phyloP scores from a whole-genome alignment of 257 asterid genomes.

The Echites panduratus region DNA sequence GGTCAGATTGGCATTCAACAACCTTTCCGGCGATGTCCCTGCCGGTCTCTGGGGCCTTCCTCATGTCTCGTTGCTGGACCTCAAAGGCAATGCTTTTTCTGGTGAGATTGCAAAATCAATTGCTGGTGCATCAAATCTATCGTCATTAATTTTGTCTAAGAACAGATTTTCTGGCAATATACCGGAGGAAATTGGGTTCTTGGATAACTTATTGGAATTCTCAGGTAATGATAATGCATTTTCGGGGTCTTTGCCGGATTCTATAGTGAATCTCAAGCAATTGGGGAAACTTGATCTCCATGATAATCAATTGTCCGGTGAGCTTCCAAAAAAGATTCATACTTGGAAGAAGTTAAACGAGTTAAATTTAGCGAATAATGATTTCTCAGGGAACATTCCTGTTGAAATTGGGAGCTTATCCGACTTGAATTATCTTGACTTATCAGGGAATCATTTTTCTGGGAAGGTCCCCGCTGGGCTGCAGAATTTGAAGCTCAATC shows the following conservation, averaged over 20 bases:
- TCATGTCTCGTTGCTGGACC: constrained; percentile 76
- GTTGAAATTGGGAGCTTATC: constrained; percentile 67
- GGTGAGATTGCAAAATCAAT: constrained; percentile 71
- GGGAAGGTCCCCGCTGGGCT: constrained; percentile 64
- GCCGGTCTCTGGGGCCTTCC: constrained; percentile 89
- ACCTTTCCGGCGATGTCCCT: constrained; percentile 71
- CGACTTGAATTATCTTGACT: constrained; percentile 84
- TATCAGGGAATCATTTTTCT: constrained; percentile 65
- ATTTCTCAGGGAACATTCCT: constrained; percentile 69
- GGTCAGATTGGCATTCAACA: constrained; percentile 66
- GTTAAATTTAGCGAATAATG: constrained; percentile 72
- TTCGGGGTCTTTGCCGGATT: constrained; percentile 68
- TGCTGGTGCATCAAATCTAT: constrained; percentile 71
- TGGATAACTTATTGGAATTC: constrained; percentile 62
- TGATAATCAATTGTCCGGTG: constrained; percentile 57
- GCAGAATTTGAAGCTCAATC: constrained; percentile 89
- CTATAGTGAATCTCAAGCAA: constrained; percentile 70
- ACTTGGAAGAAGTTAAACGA: constrained; percentile 80
- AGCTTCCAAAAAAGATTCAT: constrained; percentile 58
- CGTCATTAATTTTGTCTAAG: constrained; percentile 62
- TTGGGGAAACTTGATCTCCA: constrained; percentile 86
- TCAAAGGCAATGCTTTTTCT: constrained; percentile 56
- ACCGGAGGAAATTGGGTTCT: constrained; percentile 74
- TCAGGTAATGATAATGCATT: constrained; percentile 54
- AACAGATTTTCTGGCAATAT: constrained; percentile 74